Conservation (phyloP, 345 rosid genomes). For the Ceriops zippeliana region DNA sequence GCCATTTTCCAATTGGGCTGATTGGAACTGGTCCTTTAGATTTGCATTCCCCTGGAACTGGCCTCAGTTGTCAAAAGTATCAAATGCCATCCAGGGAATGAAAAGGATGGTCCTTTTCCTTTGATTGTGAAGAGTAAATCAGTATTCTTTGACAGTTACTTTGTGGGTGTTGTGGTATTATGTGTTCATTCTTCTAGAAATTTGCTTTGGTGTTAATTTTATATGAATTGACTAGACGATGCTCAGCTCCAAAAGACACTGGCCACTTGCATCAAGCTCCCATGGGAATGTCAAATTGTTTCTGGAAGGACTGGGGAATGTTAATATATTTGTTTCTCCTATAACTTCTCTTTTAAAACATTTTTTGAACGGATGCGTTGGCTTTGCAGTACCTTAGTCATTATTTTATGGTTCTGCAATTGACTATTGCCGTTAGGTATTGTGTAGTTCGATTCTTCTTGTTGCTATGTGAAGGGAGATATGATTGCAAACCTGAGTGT, state of each 20-base stretch:
- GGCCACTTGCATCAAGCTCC: constrained; percentile 13
- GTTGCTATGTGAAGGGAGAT: too few relatives aligned
- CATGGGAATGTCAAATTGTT: constrained; percentile 4
- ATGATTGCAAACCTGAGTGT: too few relatives aligned
- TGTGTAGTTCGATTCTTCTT: too few relatives aligned
- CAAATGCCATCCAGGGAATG: neutral
- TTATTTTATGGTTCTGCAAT: too few relatives aligned
- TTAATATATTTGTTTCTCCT: too few relatives aligned
- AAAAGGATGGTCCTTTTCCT: neutral
- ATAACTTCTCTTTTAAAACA: too few relatives aligned
- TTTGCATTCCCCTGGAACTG: constrained; percentile 6
- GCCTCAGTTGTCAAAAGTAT: constrained; percentile 9
- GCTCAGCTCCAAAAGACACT: neutral
- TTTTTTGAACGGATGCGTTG: too few relatives aligned
- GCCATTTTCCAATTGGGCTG: constrained; percentile 4
- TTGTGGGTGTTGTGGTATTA: constrained; percentile 17
- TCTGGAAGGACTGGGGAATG: neutral
- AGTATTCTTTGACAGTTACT: constrained; percentile 12
- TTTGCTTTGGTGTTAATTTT: constrained; percentile 19
- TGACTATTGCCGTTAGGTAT: too few relatives aligned
- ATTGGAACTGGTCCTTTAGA: constrained; percentile 11
- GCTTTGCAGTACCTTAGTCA: too few relatives aligned
- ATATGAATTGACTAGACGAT: neutral
- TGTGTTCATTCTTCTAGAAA: constrained; percentile 17
- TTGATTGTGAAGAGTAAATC: constrained; percentile 1